A percentile compares a stretch with the other conserved stretches of the same genome.
phyloP scores from a whole-genome alignment of 2,329 filamentous ascomycete genomes.

The Aspergillus ruber region DNA sequence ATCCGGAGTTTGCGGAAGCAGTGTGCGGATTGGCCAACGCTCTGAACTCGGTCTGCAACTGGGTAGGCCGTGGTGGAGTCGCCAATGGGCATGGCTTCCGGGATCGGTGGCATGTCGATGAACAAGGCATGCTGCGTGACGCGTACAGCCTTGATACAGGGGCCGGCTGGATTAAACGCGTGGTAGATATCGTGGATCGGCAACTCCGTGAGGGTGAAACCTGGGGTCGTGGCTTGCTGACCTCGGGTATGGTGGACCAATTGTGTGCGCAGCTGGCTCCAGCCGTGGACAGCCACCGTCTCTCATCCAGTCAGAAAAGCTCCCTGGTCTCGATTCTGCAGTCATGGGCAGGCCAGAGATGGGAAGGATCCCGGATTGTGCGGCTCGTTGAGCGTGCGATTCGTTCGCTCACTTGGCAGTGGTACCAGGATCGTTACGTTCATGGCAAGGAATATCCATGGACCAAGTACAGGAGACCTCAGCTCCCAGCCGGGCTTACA shows the following conservation, averaged over 20 bases:
- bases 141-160: slow-evolving; percentile 57
- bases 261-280: slow-evolving; percentile 45
- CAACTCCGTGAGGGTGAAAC: slow-evolving; percentile 78
- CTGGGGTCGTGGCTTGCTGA: slow-evolving; percentile 73
- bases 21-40: slow-evolving; percentile 94
- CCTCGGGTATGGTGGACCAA: slow-evolving; percentile 47
- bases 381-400: slow-evolving; percentile 78
- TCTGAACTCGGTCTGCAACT: slow-evolving; percentile 92
- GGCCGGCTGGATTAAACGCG: slow-evolving; percentile 77
- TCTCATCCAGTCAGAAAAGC: slow-evolving; percentile 18
- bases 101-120: slow-evolving; percentile 91
- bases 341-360: slow-evolving; percentile 66
- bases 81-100: slow-evolving; percentile 64
- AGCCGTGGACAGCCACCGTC: slow-evolving; percentile 22
- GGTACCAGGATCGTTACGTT: slow-evolving; percentile 79
- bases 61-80: slow-evolving; percentile 82
- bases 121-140: slow-evolving; percentile 74
- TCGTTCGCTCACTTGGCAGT: slow-evolving; percentile 70
- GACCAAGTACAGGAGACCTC: slow-evolving; percentile 63
- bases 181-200: slow-evolving; percentile 82
- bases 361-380: slow-evolving; percentile 82
- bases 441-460: slow-evolving; percentile 50
- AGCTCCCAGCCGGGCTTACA: slow-evolving; percentile 64
- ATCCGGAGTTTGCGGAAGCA: slow-evolving; percentile 91
- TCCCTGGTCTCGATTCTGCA: slow-evolving; percentile 35